Percentiles rank a stretch among this genome's conserved stretches.
phyloP scores from a whole-genome alignment of 169 alveolate genomes.

The Cryptosporidium tyzzeri region DNA sequence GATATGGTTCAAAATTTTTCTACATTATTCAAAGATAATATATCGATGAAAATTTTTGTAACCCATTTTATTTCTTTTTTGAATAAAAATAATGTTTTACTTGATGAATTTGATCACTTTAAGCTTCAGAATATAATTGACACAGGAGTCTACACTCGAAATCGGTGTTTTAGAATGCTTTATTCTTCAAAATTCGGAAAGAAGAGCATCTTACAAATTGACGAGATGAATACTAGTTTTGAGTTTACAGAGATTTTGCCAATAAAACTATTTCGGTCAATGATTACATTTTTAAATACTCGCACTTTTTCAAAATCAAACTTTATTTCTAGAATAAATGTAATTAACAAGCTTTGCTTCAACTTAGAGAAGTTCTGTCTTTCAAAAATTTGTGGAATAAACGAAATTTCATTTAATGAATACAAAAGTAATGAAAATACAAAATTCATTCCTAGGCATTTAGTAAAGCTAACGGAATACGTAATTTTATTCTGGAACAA shows the following conservation, averaged over 20 bases:
- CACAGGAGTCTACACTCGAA: slow-evolving; percentile 74
- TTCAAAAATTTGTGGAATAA: neutral
- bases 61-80: slow-evolving; percentile 20
- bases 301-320: neutral
- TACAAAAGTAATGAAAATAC: neutral
- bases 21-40: slow-evolving; percentile 46
- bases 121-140: slow-evolving; percentile 63
- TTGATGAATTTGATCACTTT: neutral
- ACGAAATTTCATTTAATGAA: neutral
- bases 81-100: neutral
- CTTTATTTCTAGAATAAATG: neutral
- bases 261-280: slow-evolving; percentile 35
- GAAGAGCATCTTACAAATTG: slow-evolving; percentile 28
- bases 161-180: slow-evolving; percentile 77
- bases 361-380: neutral
- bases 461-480: slow-evolving; percentile 27
- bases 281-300: slow-evolving; percentile 61
- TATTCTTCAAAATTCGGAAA: slow-evolving; percentile 74
- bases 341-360: slow-evolving; percentile 10
- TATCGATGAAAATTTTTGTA: slow-evolving; percentile 34
- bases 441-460: slow-evolving; percentile 29
- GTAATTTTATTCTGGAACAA: slow-evolving; percentile 45
- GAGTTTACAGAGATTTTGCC: slow-evolving; percentile 10
- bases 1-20: slow-evolving; percentile 27
- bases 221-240: slow-evolving; percentile 10